Evolutionary conservation across 805 yeast species (phyloP), one percentile per base, ranked within the genome.

Genomic region (Wickerhamiella hasegawae): DNA sequence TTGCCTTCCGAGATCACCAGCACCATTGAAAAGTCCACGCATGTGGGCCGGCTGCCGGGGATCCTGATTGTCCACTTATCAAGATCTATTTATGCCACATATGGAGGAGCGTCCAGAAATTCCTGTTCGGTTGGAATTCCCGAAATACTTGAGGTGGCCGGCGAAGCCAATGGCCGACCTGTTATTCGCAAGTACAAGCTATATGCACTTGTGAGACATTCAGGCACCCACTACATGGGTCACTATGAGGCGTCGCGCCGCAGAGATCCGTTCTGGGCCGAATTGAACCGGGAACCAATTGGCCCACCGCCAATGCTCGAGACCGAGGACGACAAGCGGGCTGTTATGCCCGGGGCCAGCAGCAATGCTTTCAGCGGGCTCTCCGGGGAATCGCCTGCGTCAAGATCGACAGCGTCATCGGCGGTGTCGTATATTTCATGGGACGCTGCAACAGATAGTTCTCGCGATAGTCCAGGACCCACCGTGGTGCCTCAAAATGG

Each of bases 221-320:
- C 75, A 31, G 98, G 98, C 0, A 73, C 87, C 1, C 96, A 85
- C 54, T 67, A 74, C 16, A 69, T 73, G 30, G 97, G 97, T 1
- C 97, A 85, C 51, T 85, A 84, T 52, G 94, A 85, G 48, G 81
- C 94, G 47, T 82, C 72, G 52, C 74, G 79, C 42, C 73, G 72
- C 32, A 85, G 84, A 51, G 49, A 54, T 23, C 35, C 28, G 6
- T 47, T 44, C 40, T 51, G 55, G 55, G 15, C 22, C 12, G 24
- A 22, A 9, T 22, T 22, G 24, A 8, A 22, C 11, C 24, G 24
- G 8, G 24, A 11, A 9, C n/a, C n/a, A n/a, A n/a, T n/a, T n/a
- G n/a, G n/a, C n/a, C n/a, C n/a, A n/a, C n/a, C n/a, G n/a, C n/a
- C n/a, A n/a, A n/a, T n/a, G n/a, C n/a, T n/a, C n/a, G 24, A 22